Evolutionary conservation across 1,139 yeast species (phyloP), one percentile per base, ranked within the genome.

Genomic region (Kurtzmaniella quercitrusa): DNA sequence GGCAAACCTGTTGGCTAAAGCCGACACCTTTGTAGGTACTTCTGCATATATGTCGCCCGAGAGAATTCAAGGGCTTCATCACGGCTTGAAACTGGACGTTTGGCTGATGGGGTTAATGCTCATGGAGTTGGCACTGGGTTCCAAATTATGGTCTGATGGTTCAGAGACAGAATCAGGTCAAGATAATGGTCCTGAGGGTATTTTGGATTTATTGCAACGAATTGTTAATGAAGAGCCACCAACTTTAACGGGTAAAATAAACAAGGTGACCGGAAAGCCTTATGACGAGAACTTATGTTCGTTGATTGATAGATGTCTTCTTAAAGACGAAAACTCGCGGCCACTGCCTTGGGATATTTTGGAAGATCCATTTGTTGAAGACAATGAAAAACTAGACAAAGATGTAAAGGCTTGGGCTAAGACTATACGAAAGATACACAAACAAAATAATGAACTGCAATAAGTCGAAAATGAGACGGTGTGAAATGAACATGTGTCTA

Each of bases 21-120:
- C 97, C 0, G 96, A 93, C 53, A 93, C 98, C 0, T 93, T 93
- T 71, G 98, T 93, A 9, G 98, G 98, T 1, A 93, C 98, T 1
- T 88, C 96, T 1, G 88, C 95, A 1, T 93, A 93, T 58, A 93
- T 93, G 98, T 88, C 96, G 1, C 98, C 98, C 0, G 98, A 93
- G 57, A 76, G 98, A 50, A 93, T 93, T 44, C 96, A 88, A 63
- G 98, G 98, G 11, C 88, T 88, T 39, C 84, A 84, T 14, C 93
- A 93, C 62, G 86, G 96, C 6, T 86, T 91, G 19, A 89, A 91
- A 54, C 91, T 96, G 28, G 98, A 93, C 60, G 93, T 93, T 12
- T 93, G 98, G 98, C 88, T 97, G 1, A 69, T 91, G 55, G 98
- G 98, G 1, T 69, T 93, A 38, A 86, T 91, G 82, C 71, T 93